Base-by-base conservation (phyloP, 352 stramenopile species). In the Phytophthora pseudosyringae region DNA sequence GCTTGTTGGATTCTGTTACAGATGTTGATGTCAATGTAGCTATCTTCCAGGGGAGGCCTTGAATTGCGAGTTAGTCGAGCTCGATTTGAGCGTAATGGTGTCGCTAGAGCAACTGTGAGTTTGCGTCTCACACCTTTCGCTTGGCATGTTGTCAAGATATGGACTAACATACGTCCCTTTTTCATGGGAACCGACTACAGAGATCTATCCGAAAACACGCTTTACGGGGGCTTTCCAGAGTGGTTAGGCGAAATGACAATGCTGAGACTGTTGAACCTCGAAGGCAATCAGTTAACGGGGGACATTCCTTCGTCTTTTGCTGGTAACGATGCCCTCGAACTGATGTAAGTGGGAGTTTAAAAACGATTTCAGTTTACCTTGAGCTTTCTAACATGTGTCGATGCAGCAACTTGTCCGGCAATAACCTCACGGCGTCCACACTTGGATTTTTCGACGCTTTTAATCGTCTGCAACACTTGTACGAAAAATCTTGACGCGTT, bases 21-120 rank as follows among this genome's bases (percentile, higher is more conserved):
- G n/a, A n/a, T 48, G 28, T 9, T 52, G 16, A 11, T 32, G 10
- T 25, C 32, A 33, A 18, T 39, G 5, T 54, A 93, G 84, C 16
- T 89, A 88, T 61, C 59, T 93, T 29, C 61, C 79, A 52, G 59
- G 57, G 13, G 68, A 91, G 35, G 45, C 48, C 5, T 74, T 93
- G 36, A 67, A 62, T 8, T 93, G 85, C 28, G 65, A 72, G 1
- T 48, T 93, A 18, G 57, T 77, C 44, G 71, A 81, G 3, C 36
- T 91, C 9, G 75, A 90, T 62, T 62, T 93, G 15, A 88, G 82
- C 31, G 50, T 75, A 16, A 89, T 93, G 82, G 64, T 80, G 10
- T 89, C 82, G n/a, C 74, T 93, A 3, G 73, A 90, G 56, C 79
- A 90, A 52, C 51, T 93, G 85, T 90, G 62, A 65, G 81, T 77